phyloP scores from a whole-genome alignment of 1,139 yeast genomes.

The Debaryomyces psychrophilus region DNA sequence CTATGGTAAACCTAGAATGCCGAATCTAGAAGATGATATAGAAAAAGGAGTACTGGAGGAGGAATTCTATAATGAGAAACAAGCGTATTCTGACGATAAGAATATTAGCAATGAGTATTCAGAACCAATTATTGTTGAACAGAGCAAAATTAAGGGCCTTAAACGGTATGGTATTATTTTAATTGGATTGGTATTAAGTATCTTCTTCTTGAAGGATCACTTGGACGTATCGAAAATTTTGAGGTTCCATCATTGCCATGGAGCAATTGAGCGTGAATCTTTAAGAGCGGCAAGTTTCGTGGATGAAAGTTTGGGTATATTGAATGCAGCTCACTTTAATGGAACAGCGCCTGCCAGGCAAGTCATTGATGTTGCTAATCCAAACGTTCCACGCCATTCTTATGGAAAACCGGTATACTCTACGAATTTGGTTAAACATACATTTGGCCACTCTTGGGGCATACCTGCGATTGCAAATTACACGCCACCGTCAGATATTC shows the following conservation, averaged over 20 bases:
- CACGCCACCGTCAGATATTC: conserved; percentile 30
- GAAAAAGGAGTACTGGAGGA: conserved; percentile 1
- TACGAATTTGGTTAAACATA: conserved; percentile 31
- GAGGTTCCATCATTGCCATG: conserved; percentile 1
- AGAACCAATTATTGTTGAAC: conserved; percentile 7
- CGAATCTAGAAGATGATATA: background rate
- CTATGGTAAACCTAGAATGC: conserved; percentile 18
- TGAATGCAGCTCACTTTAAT: background rate
- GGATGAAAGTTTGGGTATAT: conserved; percentile 1
- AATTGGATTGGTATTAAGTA: background rate
- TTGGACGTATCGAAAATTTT: background rate
- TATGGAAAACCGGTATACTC: conserved; percentile 36
- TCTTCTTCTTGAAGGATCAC: background rate
- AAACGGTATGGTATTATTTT: background rate
- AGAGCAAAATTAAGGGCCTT: background rate
- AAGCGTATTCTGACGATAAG: background rate
- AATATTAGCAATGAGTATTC: background rate
- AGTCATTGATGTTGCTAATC: conserved; percentile 33
- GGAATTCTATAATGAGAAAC: conserved; percentile 1
- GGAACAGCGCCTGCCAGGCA: conserved; percentile 15
- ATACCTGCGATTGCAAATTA: conserved; percentile 32
- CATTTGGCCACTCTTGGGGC: conserved; percentile 44
- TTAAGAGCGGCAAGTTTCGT: background rate
- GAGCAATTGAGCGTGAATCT: background rate
- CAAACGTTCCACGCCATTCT: conserved; percentile 28